Conservation (phyloP, 345 rosid species). For the Durio zibethinus region DNA sequence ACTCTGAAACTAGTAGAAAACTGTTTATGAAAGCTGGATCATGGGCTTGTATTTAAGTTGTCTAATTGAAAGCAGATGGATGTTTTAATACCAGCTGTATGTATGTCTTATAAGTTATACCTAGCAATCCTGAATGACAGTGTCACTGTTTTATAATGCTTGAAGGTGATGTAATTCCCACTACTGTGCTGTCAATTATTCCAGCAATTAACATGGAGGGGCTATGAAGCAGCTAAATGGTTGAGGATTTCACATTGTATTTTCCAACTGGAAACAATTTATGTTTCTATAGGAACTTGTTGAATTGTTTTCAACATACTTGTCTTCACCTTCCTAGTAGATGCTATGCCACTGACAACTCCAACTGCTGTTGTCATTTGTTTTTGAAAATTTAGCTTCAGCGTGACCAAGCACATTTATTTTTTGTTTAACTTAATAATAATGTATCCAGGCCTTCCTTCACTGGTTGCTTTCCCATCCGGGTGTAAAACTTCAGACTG, state of each 20-base stretch:
- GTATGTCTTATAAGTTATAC: neutral
- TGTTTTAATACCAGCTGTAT: neutral
- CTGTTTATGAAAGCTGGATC: neutral
- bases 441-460: slow-evolving; percentile 69
- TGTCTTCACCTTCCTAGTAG: neutral
- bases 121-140: neutral
- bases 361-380: neutral
- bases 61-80: neutral
- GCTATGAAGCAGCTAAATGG: neutral
- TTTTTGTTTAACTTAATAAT: slow-evolving; percentile 26
- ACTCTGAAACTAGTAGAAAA: neutral
- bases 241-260: neutral
- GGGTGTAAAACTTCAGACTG: slow-evolving; percentile 68
- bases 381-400: neutral
- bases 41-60: neutral
- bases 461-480: slow-evolving; percentile 65
- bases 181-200: neutral
- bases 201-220: neutral
- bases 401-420: neutral
- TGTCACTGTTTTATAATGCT: neutral
- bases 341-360: neutral
- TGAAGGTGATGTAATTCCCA: neutral
- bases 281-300: neutral
- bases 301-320: neutral
- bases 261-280: neutral